Conservation (phyloP, 164 flowering plant species). For the Paratinospora sagittata region DNA sequence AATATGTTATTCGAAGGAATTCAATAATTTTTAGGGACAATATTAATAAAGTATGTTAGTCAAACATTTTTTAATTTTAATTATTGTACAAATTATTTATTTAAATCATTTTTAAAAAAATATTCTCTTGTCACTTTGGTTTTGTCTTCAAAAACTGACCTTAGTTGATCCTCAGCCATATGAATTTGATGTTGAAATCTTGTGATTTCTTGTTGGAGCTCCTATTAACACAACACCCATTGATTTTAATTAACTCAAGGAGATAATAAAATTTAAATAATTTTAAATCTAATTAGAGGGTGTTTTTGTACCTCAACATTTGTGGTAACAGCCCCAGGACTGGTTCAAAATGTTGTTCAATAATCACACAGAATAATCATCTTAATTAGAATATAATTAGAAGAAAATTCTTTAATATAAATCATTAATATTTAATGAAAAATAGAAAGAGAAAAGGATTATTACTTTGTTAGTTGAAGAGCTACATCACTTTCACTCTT, state of each 20-base stretch:
- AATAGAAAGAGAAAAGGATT: background rate
- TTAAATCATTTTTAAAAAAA: too few species aligned
- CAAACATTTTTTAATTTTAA: too few species aligned
- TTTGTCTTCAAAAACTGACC: slow-evolving; percentile 14
- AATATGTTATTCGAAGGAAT: too few species aligned
- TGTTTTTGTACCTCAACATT: slow-evolving; percentile 31
- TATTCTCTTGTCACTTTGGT: too few species aligned
- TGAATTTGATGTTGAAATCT: slow-evolving; percentile 36
- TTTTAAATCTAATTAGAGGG: background rate
- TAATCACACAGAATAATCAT: background rate
- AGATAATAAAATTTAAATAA: background rate
- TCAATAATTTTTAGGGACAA: too few species aligned
- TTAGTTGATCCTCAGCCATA: slow-evolving; percentile 31
- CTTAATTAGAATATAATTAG: background rate
- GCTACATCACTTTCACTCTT: slow-evolving; percentile 46
- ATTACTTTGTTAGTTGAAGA: slow-evolving; percentile 41
- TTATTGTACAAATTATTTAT: too few species aligned
- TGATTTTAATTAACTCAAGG: background rate
- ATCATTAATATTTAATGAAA: background rate
- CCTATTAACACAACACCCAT: slow-evolving; percentile 19
- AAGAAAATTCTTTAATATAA: background rate
- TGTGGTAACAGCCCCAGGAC: slow-evolving; percentile 31
- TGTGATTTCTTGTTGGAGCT: slow-evolving; percentile 42
- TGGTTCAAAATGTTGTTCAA: slow-evolving; percentile 15
- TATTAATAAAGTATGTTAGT: too few species aligned